A percentile compares a stretch with the other conserved stretches of the same genome.
These are phyloP conservation scores for Ustilago tritici DNA, from an alignment of 1,284 basidiomycete genomes.

Conservation along the genomic window DNA sequence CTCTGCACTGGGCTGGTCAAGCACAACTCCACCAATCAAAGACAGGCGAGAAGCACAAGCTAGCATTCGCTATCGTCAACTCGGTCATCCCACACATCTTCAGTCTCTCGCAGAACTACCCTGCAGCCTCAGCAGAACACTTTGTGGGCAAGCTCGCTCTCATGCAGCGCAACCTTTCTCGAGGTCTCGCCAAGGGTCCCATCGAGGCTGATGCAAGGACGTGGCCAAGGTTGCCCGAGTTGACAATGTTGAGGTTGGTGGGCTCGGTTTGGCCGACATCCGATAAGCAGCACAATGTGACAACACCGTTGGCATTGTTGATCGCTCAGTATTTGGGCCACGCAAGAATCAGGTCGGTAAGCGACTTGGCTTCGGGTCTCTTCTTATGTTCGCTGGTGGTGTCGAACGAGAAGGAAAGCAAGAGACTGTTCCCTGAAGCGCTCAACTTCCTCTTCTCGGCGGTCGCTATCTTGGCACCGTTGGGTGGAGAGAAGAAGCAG, in stretches of 20 bases:
- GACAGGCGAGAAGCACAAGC: conserved; percentile 72
- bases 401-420: conserved; percentile 82
- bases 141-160: conserved; percentile 85
- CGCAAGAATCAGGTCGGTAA: conserved; percentile 79
- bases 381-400: conserved; percentile 86
- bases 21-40: conserved; percentile 29
- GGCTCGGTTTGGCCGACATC: conserved; percentile 92
- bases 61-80: conserved; percentile 77
- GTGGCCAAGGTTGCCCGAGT: conserved; percentile 87
- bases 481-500: conserved; percentile 32
- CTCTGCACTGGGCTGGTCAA: conserved; percentile 74
- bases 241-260: conserved; percentile 83
- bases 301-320: conserved; percentile 85
- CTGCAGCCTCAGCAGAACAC: conserved; percentile 81
- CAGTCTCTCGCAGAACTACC: conserved; percentile 83
- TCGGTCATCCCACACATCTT: conserved; percentile 84
- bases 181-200: conserved; percentile 83
- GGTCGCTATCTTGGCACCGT: conserved; percentile 78
- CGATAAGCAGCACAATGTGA: conserved; percentile 90
- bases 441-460: conserved; percentile 83
- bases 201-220: conserved; percentile 79
- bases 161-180: conserved; percentile 94
- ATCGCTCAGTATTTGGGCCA: conserved; percentile 92
- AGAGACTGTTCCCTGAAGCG: conserved; percentile 89
- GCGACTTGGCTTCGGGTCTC: conserved; percentile 85